These are phyloP conservation scores for Colletotrichum orbiculare DNA, from an alignment of 2,329 filamentous ascomycete species.

Conservation along the genomic window DNA sequence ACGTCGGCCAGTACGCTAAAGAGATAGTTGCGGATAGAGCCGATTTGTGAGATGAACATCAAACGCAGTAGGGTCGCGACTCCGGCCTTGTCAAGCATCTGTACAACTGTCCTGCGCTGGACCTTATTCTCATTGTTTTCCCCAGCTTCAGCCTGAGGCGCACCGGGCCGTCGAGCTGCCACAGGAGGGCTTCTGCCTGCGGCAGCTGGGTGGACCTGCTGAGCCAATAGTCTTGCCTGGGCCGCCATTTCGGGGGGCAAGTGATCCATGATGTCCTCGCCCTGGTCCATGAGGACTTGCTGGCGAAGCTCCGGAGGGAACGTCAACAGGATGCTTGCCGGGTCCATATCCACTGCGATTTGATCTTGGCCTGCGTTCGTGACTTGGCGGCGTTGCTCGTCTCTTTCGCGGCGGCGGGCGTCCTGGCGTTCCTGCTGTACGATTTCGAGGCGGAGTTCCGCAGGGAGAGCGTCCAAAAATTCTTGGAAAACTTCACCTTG, in stretches of 20 bases:
- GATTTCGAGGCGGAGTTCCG: conserved; percentile 90
- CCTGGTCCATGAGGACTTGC: conserved; percentile 90
- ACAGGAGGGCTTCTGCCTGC: conserved; percentile 46
- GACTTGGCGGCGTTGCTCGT: conserved; percentile 78
- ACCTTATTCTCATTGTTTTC: conserved; percentile 68
- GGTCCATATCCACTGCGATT: conserved; percentile 81
- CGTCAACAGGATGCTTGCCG: conserved; percentile 91
- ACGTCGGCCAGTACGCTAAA: conserved; percentile 91
- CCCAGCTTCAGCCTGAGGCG: conserved; percentile 44
- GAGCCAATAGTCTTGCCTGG: conserved; percentile 71
- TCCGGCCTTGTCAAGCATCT: conserved; percentile 96
- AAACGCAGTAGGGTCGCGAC: conserved; percentile 96
- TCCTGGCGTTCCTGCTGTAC: conserved; percentile 91
- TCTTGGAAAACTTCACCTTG: conserved; percentile 89
- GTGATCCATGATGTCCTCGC: conserved; percentile 85
- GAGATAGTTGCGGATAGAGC: conserved; percentile 84
- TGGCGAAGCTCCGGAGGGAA: conserved; percentile 86
- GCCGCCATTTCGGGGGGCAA: conserved; percentile 87
- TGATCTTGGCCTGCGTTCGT: conserved; percentile 63
- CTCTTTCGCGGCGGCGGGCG: conserved; percentile 86
- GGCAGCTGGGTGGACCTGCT: conserved; percentile 45
- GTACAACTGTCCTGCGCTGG: conserved; percentile 84
- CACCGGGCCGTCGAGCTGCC: conserved; percentile 35
- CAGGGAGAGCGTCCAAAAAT: conserved; percentile 91
- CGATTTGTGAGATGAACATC: conserved; percentile 96